A percentile compares a stretch with the other conserved stretches of the same genome.
phyloP scores from a whole-genome alignment of 306 rosid species.

The Glycine tomentella region DNA sequence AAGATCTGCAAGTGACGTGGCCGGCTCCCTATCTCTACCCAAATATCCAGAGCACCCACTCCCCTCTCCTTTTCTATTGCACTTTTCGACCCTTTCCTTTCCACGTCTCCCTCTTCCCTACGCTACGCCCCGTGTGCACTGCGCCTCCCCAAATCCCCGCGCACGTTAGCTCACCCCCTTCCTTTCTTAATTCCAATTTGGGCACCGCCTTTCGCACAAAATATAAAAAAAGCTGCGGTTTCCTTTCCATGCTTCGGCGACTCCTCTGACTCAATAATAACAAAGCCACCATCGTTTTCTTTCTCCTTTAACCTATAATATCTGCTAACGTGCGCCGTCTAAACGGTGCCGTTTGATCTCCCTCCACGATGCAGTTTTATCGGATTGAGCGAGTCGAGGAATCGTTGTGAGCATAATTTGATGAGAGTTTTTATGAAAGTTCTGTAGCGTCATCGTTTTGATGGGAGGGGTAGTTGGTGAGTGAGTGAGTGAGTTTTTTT shows the following conservation, averaged over 20 bases:
- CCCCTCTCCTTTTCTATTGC: constrained; percentile 34
- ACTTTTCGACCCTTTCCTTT: constrained; percentile 47
- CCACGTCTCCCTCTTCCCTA: constrained; percentile 48
- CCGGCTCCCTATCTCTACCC: constrained; percentile 60
- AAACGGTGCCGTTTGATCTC: constrained; percentile 32
- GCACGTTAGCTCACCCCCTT: constrained; percentile 42
- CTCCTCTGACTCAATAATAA: neutral
- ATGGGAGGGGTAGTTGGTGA: neutral
- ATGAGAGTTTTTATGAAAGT: neutral
- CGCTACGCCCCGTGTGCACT: neutral
- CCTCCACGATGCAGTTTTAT: neutral
- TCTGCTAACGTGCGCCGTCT: constrained; percentile 59
- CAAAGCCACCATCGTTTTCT: neutral
- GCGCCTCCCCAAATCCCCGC: constrained; percentile 30
- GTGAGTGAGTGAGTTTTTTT: neutral
- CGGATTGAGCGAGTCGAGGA: neutral
- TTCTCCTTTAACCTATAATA: too few relatives aligned
- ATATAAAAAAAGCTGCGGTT: neutral
- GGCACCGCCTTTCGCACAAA: neutral
- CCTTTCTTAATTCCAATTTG: neutral
- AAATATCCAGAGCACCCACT: constrained; percentile 51
- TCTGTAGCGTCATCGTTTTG: too few relatives aligned
- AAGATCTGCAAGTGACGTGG: constrained; percentile 65
- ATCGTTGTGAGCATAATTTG: too few relatives aligned
- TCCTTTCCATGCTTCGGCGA: neutral